Conservation (phyloP, 2,329 filamentous ascomycete genomes). For the Dothidotthia symphoricarpi region DNA sequence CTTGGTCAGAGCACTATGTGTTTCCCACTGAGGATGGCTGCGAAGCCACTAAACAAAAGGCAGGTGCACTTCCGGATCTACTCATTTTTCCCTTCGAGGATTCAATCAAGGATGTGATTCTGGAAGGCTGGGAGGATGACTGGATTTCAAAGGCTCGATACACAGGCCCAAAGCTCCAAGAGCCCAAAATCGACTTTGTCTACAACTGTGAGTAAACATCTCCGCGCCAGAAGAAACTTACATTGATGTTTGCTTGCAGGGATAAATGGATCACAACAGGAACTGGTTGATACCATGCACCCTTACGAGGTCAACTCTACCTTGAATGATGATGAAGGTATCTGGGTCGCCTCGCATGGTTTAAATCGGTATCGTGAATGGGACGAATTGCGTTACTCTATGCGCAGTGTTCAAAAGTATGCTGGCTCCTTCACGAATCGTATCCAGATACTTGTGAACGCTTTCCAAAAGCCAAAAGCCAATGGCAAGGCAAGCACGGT, state of each 20-base stretch:
- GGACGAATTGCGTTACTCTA: slow-evolving; percentile 48
- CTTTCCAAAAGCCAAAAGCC: slow-evolving; percentile 24
- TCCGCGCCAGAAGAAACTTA: neutral
- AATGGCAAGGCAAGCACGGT: slow-evolving; percentile 8
- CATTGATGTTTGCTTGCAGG: slow-evolving; percentile 17
- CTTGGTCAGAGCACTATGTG: slow-evolving; percentile 14
- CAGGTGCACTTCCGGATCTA: slow-evolving; percentile 40
- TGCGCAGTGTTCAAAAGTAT: slow-evolving; percentile 45
- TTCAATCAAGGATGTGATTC: slow-evolving; percentile 37
- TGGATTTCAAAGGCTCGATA: slow-evolving; percentile 43
- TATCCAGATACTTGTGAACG: slow-evolving; percentile 47
- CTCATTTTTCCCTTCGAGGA: slow-evolving; percentile 45
- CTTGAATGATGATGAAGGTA: slow-evolving; percentile 44
- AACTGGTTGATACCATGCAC: slow-evolving; percentile 40
- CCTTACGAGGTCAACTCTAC: slow-evolving; percentile 44
- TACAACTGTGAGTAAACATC: slow-evolving; percentile 34
- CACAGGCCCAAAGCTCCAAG: slow-evolving; percentile 32
- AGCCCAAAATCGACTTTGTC: slow-evolving; percentile 48
- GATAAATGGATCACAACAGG: slow-evolving; percentile 47
- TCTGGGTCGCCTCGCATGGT: slow-evolving; percentile 45
- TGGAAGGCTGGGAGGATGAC: slow-evolving; percentile 47
- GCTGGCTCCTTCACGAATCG: slow-evolving; percentile 45
- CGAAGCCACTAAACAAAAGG: slow-evolving; percentile 29
- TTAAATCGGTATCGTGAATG: slow-evolving; percentile 49
- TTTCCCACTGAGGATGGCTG: slow-evolving; percentile 30